phyloP scores from a whole-genome alignment of 768 basidiomycete species.

The Ramaria sp. region DNA sequence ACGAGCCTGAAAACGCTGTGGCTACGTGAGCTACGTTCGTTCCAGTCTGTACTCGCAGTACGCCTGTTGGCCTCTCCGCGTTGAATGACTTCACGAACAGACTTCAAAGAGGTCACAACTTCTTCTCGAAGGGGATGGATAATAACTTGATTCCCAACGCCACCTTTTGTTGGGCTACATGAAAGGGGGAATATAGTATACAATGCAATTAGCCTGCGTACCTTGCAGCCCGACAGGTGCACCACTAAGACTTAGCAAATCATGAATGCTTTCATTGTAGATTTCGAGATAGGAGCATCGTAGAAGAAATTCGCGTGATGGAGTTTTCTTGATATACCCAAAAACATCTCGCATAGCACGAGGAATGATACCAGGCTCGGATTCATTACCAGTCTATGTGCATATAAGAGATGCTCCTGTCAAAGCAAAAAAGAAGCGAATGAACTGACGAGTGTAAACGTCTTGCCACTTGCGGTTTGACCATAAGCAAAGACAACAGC shows the following conservation, averaged over 20 bases:
- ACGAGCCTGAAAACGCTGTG: conserved; percentile 93
- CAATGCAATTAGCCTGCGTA: conserved; percentile 38
- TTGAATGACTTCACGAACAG: conserved; percentile 75
- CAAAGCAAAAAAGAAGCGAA: not conserved
- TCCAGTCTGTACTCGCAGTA: conserved; percentile 98
- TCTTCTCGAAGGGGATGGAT: conserved; percentile 80
- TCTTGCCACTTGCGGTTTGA: conserved; percentile 79
- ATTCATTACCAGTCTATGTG: conserved; percentile 54
- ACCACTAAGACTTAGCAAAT: conserved; percentile 40
- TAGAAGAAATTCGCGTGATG: conserved; percentile 82
- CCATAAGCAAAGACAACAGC: conserved; percentile 91
- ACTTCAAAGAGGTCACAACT: conserved; percentile 83
- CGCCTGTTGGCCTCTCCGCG: conserved; percentile 80
- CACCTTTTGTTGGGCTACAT: too few relatives aligned
- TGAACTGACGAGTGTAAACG: conserved; percentile 45
- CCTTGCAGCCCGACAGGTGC: conserved; percentile 7
- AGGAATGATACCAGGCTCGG: conserved; percentile 91
- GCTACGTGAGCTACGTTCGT: conserved; percentile 86
- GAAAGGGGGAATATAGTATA: conserved; percentile 22
- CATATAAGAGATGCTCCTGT: not conserved
- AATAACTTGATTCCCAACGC: conserved; percentile 49
- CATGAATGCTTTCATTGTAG: conserved; percentile 87
- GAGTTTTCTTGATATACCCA: conserved; percentile 63
- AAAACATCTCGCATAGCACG: conserved; percentile 90
- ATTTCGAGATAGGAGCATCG: conserved; percentile 96